Conservation (phyloP, 176 grass and related monocot genomes). For the Musa troglodytarum region DNA sequence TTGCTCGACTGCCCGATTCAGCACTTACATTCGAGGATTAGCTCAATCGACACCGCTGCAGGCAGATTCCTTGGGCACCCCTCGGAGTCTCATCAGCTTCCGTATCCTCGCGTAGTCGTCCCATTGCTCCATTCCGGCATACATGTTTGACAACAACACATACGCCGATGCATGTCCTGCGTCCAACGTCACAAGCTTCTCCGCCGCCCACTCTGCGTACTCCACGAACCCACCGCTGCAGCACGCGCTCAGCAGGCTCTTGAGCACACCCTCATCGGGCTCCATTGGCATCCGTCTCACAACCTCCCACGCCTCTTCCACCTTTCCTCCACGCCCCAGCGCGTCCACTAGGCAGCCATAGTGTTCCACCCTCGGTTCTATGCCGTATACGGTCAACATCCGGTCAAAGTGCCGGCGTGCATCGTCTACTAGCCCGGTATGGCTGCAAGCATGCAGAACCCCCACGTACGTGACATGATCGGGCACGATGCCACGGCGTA, state of each 20-base stretch:
- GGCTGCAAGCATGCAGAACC: slow-evolving; percentile 23
- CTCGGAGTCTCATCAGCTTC: slow-evolving; percentile 16
- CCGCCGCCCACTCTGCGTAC: slow-evolving; percentile 16
- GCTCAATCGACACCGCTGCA: neutral
- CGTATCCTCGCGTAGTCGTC: slow-evolving; percentile 3
- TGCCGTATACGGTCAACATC: slow-evolving; percentile 2
- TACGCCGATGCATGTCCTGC: slow-evolving; percentile 7
- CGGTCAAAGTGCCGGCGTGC: slow-evolving; percentile 4
- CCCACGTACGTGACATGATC: slow-evolving; percentile 19
- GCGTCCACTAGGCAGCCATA: slow-evolving; percentile 22
- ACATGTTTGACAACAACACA: slow-evolving; percentile 19
- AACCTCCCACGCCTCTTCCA: slow-evolving; percentile 17
- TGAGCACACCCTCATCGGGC: slow-evolving; percentile 17
- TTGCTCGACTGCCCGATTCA: neutral
- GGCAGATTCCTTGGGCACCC: slow-evolving; percentile 15
- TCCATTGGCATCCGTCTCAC: neutral
- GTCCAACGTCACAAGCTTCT: slow-evolving; percentile 1
- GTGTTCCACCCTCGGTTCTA: slow-evolving; percentile 16
- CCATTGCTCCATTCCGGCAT: slow-evolving; percentile 12
- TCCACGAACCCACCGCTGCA: neutral
- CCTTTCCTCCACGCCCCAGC: slow-evolving; percentile 1
- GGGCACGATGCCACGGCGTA: neutral
- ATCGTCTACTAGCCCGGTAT: slow-evolving; percentile 17
- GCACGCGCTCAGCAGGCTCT: slow-evolving; percentile 18
- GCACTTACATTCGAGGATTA: neutral